Conservation (phyloP, 78 protist species). For the Dictyostelium firmibasis region DNA sequence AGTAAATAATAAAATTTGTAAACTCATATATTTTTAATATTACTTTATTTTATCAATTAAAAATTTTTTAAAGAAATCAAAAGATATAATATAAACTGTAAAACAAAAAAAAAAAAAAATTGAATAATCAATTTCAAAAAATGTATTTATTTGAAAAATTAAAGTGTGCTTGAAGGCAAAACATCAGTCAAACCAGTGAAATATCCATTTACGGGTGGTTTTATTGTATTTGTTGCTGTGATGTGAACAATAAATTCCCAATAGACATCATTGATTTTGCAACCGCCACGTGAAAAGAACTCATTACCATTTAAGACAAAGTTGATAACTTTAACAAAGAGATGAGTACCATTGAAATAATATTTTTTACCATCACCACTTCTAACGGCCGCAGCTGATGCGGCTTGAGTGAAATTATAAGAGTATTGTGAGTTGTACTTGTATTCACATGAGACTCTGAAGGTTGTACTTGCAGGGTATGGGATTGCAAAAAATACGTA, state of each 20-base stretch:
- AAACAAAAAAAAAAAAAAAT: too few relatives aligned
- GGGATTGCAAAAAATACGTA: slow-evolving; percentile 24
- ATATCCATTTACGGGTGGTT: background rate
- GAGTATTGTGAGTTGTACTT: background rate
- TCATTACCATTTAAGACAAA: background rate
- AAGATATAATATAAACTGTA: too few relatives aligned
- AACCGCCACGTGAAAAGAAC: slow-evolving; percentile 32
- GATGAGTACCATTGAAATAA: slow-evolving; percentile 37
- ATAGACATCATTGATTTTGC: background rate
- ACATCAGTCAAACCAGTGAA: background rate
- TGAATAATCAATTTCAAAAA: too few relatives aligned
- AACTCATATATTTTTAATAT: too few relatives aligned
- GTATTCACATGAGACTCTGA: background rate
- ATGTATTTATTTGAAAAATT: too few relatives aligned
- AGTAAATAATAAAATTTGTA: too few relatives aligned
- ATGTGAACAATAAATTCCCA: slow-evolving; percentile 26
- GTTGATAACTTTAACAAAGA: slow-evolving; percentile 37
- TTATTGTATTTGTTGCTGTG: background rate
- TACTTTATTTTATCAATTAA: too few relatives aligned
- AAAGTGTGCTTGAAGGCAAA: background rate
- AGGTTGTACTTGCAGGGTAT: slow-evolving; percentile 34
- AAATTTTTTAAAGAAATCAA: too few relatives aligned
- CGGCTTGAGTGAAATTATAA: background rate
- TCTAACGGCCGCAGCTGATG: slow-evolving; percentile 23
- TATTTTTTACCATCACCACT: slow-evolving; percentile 37